Evolutionary conservation across 495 filamentous ascomycete species (phyloP), one percentile per base, ranked within the genome.

Genomic region (Ramalina intermedia): DNA sequence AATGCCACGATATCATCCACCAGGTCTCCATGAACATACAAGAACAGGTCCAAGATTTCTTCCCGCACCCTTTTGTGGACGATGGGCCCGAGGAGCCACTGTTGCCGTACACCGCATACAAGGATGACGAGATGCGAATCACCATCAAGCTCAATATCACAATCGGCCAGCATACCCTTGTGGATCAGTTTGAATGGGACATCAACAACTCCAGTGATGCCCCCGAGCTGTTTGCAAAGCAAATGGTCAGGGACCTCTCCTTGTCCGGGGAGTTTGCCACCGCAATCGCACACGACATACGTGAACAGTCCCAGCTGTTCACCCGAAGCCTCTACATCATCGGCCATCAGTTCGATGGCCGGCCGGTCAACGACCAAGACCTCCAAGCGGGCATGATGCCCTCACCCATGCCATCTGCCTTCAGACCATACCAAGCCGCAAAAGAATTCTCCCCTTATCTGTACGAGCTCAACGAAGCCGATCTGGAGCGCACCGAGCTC

Each of bases 171-270:
- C 85, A 94, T 61, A 96, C 89, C 1, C 71, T 98, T 23, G 80
- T 95, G 20, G 91, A 98, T 57, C 93, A 98, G 61, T 96, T 98
- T 46, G 91, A 98, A 65, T 98, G 91, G 91, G 91, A 96, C 58
- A 87, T 96, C 59, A 96, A 96, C 62, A 90, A 96, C 57, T 80
- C 87, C 0, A 69, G 79, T 52, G 96, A 98, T 64, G 90, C 81
- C 0, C 88, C 91, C 1, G 91, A 98, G 63, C 84, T 93, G 47
- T 98, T 98, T 63, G 93, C 91, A 13, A 68, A 78, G 41, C 79
- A 80, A 53, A 90, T 96, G 84, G 80, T 89, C 1, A 74, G 78
- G 39, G 91, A 98, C 48, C 72, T 96, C n/a, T 87, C 86, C 3
- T 75, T 98, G 29, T 85, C 85, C 18, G 91, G 91, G 36, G 91